These are phyloP conservation scores for Eucalyptus microcorys DNA, from an alignment of 345 rosid genomes.

Conservation along the genomic window DNA sequence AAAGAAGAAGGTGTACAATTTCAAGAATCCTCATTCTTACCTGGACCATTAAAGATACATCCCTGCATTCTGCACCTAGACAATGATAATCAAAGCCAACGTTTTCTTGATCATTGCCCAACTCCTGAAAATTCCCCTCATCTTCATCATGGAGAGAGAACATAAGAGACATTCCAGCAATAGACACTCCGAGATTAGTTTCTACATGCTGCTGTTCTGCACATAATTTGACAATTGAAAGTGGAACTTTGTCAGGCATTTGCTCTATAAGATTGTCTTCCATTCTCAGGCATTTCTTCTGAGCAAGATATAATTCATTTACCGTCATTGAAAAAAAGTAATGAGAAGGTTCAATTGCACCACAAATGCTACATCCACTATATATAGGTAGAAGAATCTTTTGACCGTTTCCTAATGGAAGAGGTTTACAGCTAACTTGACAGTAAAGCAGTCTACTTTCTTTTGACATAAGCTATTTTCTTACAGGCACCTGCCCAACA, in stretches of 20 bases:
- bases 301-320: not conserved
- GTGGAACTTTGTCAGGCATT: not conserved
- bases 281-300: not conserved
- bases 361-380: not conserved
- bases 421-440: not conserved
- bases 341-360: not conserved
- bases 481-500: not conserved
- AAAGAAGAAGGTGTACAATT: not conserved
- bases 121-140: conserved; percentile 1
- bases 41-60: conserved; percentile 51
- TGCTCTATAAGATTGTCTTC: not conserved
- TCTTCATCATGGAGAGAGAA: conserved; percentile 62
- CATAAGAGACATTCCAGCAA: conserved; percentile 58
- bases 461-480: not conserved
- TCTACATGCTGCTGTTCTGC: conserved; percentile 81
- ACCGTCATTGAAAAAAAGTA: not conserved
- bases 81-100: conserved; percentile 28
- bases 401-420: not conserved
- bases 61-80: conserved; percentile 61
- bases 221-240: not conserved
- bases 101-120: conserved; percentile 9
- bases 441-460: not conserved
- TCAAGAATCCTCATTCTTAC: conserved; percentile 29
- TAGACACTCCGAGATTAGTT: conserved; percentile 47
- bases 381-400: not conserved